Conservation (phyloP, 495 filamentous ascomycete genomes). For the Pyronema omphalodes region DNA sequence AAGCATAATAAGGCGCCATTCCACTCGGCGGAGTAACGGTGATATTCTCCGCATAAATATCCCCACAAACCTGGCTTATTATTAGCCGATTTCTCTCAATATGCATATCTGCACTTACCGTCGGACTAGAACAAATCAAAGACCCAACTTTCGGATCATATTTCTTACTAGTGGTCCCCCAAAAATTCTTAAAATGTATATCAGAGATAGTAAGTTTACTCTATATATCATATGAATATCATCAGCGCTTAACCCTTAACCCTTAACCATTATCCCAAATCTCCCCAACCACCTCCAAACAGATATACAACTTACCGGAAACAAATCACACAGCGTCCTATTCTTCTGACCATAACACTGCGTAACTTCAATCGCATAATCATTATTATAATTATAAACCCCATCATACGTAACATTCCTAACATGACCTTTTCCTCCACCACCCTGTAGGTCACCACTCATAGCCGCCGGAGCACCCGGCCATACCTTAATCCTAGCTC, state of each 20-base stretch:
- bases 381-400: constrained; percentile 38
- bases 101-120: too few species aligned
- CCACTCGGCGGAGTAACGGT: constrained; percentile 31
- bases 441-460: constrained; percentile 40
- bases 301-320: constrained; percentile 26
- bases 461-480: constrained; percentile 34
- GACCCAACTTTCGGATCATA: constrained; percentile 34
- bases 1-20: constrained; percentile 28
- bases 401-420: constrained; percentile 39
- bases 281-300: too few species aligned
- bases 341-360: constrained; percentile 51
- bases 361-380: constrained; percentile 46
- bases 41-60: constrained; percentile 32
- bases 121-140: constrained; percentile 36
- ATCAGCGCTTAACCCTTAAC: too few species aligned
- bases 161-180: constrained; percentile 33
- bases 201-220: constrained; percentile 41
- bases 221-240: neutral
- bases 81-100: too few species aligned
- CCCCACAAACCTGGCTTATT: constrained; percentile 27
- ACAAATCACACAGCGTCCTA: constrained; percentile 40
- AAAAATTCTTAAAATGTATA: constrained; percentile 35
- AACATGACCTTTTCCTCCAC: constrained; percentile 38
- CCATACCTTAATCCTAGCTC: constrained; percentile 57
- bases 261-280: too few species aligned